Evolutionary conservation across 23 red algal genomes (phyloP), one percentile per base, ranked within the genome.

Genomic region (Chondrus crispus): DNA sequence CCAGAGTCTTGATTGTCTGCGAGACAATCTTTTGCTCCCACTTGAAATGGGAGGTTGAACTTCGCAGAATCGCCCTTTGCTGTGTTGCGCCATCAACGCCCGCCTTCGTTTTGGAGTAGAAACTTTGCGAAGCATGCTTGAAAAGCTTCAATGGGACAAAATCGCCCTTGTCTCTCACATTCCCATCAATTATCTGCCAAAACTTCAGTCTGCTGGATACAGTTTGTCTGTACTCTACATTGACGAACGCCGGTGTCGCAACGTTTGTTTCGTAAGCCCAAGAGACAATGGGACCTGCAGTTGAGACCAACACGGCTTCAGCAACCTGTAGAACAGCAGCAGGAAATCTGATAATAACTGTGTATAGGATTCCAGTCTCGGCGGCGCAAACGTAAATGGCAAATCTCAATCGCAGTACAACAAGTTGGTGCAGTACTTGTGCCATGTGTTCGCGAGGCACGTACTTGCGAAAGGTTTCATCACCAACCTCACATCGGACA

Each of bases 21-120:
- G 60, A 50, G 3, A 47, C 63, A 47, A 86, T 1, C 26, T 86
- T 86, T 37, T 71, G 82, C 62, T 86, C 37, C 82, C 62, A 86
- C 26, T 86, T 68, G 16, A 86, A 32, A 36, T 50, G 82, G 2
- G 82, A 86, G 13, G 42, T 72, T 48, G 82, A 70, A 2, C 4
- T n/a, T 4, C 82, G 16, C 1, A 86, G 20, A 29, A 86, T 72
- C 40, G 62, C 58, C 20, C 62, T 22, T 28, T 47, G 2, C 38
- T 86, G 82, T 1, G 82, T 86, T 20, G 82, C 38, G 13, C 82
- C 62, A 71, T 86, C 82, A 3, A 66, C 81, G 5, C 81, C 81
- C 39, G 37, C 82, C 45, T 60, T 82, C 19, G 77, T 82, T 60
- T 82, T 82, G 77, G 43, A 82, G 51, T 82, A 82, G 28, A 82